Conservation (phyloP, 2,329 filamentous ascomycete genomes). For the Calonectria fujianensis region DNA sequence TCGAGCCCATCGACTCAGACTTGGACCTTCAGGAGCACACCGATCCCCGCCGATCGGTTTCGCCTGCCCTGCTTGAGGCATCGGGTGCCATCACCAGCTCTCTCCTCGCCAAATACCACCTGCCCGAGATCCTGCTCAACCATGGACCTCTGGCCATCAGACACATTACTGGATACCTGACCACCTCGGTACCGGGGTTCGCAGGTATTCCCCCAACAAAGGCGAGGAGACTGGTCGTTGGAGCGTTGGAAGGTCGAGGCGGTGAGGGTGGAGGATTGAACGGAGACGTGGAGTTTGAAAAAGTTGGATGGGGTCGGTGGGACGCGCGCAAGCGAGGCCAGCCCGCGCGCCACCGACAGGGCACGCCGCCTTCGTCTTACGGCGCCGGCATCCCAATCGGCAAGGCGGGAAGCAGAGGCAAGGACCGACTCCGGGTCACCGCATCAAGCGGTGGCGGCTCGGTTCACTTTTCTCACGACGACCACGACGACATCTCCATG, state of each 20-base stretch:
- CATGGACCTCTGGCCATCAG: conserved; percentile 95
- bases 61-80: conserved; percentile 77
- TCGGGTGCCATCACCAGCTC: conserved; percentile 88
- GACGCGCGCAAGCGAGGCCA: conserved; percentile 86
- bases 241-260: conserved; percentile 88
- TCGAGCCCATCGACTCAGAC: conserved; percentile 87
- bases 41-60: conserved; percentile 61
- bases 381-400: conserved; percentile 75
- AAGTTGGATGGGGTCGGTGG: conserved; percentile 98
- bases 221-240: conserved; percentile 93
- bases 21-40: conserved; percentile 84
- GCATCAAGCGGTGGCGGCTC: conserved; percentile 82
- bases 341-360: conserved; percentile 67
- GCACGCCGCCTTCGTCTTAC: conserved; percentile 65
- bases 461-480: conserved; percentile 84
- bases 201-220: conserved; percentile 91
- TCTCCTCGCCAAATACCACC: conserved; percentile 91
- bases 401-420: conserved; percentile 65
- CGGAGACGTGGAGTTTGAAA: conserved; percentile 89
- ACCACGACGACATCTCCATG: conserved; percentile 78
- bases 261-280: conserved; percentile 77
- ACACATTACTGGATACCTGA: conserved; percentile 95
- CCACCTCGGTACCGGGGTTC: conserved; percentile 94
- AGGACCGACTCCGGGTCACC: conserved; percentile 69
- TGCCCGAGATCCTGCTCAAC: conserved; percentile 91